Percentiles rank a stretch among this genome's conserved stretches.
Conservation (phyloP, 306 rosid genomes). For the Quercus engelmannii region DNA sequence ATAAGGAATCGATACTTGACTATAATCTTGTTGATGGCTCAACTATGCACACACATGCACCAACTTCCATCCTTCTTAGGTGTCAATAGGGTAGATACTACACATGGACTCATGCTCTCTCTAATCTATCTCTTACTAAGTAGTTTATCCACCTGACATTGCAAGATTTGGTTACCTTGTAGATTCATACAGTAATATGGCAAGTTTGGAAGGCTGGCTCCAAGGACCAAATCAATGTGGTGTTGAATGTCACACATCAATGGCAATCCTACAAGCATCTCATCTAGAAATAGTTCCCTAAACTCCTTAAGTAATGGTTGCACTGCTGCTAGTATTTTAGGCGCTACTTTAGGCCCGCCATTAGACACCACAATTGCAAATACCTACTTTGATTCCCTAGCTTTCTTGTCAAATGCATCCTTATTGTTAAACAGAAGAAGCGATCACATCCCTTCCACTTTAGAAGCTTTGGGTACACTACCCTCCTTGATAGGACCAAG, state of each 20-base stretch:
- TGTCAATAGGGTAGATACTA: not conserved
- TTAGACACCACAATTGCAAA: too few species aligned
- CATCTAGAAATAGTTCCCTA: too few species aligned
- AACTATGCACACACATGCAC: not conserved
- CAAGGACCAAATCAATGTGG: not conserved
- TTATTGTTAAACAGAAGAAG: too few species aligned
- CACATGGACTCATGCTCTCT: not conserved
- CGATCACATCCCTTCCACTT: too few species aligned
- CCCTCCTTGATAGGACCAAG: too few species aligned
- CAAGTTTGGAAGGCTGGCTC: not conserved
- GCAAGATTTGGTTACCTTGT: rapidly evolving
- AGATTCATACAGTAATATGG: not conserved
- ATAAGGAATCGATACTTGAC: not conserved
- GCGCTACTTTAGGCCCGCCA: rapidly evolving
- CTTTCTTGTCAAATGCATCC: too few species aligned
- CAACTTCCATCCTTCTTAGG: not conserved
- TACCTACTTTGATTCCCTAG: too few species aligned
- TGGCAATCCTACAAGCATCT: rapidly evolving
- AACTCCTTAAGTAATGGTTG: too few species aligned
- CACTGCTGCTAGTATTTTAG: too few species aligned
- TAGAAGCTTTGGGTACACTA: too few species aligned
- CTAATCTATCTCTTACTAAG: not conserved
- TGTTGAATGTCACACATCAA: not conserved
- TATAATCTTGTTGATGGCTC: not conserved
- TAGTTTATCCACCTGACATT: not conserved